Base-by-base conservation (phyloP, 805 yeast species). In the Teunomyces panamensis region DNA sequence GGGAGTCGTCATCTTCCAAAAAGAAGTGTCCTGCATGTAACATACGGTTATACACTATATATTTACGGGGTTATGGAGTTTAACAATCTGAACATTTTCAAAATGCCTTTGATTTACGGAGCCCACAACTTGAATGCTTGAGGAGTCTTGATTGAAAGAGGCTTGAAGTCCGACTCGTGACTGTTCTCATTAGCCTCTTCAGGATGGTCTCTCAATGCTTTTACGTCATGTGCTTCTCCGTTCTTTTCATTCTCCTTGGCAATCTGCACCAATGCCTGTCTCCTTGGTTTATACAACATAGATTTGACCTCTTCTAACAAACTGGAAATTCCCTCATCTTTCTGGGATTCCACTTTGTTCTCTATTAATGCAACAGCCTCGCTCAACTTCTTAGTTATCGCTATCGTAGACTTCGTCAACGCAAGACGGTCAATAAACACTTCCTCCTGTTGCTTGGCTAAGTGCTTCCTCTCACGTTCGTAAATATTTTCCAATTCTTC, bases 401-500 rank as follows among this genome's bases (percentile, higher is more conserved):
- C 57, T 14, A 75, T 67, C 1, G 89, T 78, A 13, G 81, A 73
- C 58, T 81, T 83, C 37, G 85, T 75, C 53, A 87, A 73, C n/a
- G 87, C 75, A 30, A 87, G 60, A 48, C 89, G 70, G 55, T 86
- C 89, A 42, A 84, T 62, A 53, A 85, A 79, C 5, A 84, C 59
- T 52, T 84, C 88, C 55, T 83, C 86, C 56, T 85, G 87, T 57
- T 82, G 84, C 50, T 75, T 78, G 28, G 78, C 77, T 41, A 86
- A 58, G 30, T 75, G 68, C 53, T 80, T 83, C 54, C 81, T 79
- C 58, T 86, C 89, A 32, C 78, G 65, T 56, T 84, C 90, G 47
- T 81, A 73, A 39, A 84, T 80, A 59, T 76, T 80, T 62, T 87
- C 94, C 42, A 86, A 68, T 45, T 78, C 79, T 34, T 74, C 77